Evolutionary conservation across 2,329 filamentous ascomycete genomes (phyloP).

Genomic region (Passalora sequoiae): DNA sequence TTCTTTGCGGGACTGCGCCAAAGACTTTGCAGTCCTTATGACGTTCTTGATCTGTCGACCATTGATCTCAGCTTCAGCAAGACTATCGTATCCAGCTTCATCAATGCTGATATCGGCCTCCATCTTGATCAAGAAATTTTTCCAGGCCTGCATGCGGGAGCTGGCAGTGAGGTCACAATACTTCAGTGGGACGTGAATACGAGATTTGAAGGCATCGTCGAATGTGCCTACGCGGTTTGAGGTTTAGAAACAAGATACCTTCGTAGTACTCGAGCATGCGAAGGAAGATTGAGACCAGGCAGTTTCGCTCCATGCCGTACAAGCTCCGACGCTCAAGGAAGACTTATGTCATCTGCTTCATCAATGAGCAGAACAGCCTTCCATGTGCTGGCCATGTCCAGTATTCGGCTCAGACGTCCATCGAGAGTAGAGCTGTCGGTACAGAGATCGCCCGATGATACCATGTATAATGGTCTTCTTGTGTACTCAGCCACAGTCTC

Average conservation of each 20-base stretch:
- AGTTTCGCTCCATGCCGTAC: slow-evolving; percentile 77
- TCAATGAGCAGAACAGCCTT: slow-evolving; percentile 81
- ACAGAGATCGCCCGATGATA: slow-evolving; percentile 27
- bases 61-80: slow-evolving; percentile 26
- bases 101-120: slow-evolving; percentile 13
- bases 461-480: slow-evolving; percentile 42
- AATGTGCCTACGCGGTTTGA: slow-evolving; percentile 35
- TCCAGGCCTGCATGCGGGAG: slow-evolving; percentile 25
- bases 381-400: slow-evolving; percentile 81
- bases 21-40: slow-evolving; percentile 25
- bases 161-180: slow-evolving; percentile 24
- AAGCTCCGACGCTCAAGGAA: slow-evolving; percentile 77
- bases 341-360: slow-evolving; percentile 76
- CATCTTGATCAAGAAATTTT: slow-evolving; percentile 21
- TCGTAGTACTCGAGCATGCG: slow-evolving; percentile 37
- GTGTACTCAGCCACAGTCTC: slow-evolving; percentile 35
- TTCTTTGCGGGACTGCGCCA: slow-evolving; percentile 24
- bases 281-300: slow-evolving; percentile 60
- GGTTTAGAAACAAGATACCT: slow-evolving; percentile 37
- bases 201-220: slow-evolving; percentile 37
- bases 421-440: slow-evolving; percentile 47
- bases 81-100: slow-evolving; percentile 17
- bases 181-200: slow-evolving; percentile 34
- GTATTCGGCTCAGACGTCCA: slow-evolving; percentile 44
- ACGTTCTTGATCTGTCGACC: slow-evolving; percentile 32